Evolutionary conservation across 179 eudicot genomes (phyloP).

Genomic region (Corrigiola litoralis): DNA sequence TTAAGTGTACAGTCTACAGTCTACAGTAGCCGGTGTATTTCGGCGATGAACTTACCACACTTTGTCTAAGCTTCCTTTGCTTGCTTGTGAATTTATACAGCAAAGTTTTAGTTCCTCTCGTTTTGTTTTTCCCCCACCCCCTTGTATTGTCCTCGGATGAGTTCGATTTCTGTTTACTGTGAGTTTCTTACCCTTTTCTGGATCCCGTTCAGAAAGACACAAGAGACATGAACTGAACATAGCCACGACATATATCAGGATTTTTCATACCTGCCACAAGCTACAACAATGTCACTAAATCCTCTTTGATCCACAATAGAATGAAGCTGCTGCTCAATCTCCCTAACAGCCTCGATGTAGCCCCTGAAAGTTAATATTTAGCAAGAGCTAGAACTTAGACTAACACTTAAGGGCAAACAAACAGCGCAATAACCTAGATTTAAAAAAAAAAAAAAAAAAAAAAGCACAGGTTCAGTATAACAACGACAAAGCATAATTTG

Average conservation of each 20-base stretch:
- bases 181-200: not conserved
- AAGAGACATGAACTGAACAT: slow-evolving; percentile 1
- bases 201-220: not conserved
- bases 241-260: not conserved
- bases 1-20: too few species aligned
- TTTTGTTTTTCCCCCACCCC: too few species aligned
- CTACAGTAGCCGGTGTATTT: too few species aligned
- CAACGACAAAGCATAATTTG: not conserved
- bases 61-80: too few species aligned
- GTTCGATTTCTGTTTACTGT: not conserved
- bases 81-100: too few species aligned
- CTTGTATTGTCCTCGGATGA: too few species aligned
- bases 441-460: not conserved
- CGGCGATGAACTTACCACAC: too few species aligned
- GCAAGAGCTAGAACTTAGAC: not conserved
- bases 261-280: slow-evolving; percentile 82
- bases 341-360: slow-evolving; percentile 86
- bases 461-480: too few species aligned
- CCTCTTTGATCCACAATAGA: slow-evolving; percentile 24
- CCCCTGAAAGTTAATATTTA: slow-evolving; percentile 51
- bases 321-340: slow-evolving; percentile 72
- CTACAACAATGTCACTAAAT: slow-evolving; percentile 94
- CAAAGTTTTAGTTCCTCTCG: too few species aligned
- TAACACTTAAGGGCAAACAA: not conserved
- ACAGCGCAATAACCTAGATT: slow-evolving; percentile 2